A percentile compares a stretch with the other conserved stretches of the same genome.
Evolutionary conservation across 139 green algal genomes (phyloP).

Genomic region (Haematococcus lacustris): DNA sequence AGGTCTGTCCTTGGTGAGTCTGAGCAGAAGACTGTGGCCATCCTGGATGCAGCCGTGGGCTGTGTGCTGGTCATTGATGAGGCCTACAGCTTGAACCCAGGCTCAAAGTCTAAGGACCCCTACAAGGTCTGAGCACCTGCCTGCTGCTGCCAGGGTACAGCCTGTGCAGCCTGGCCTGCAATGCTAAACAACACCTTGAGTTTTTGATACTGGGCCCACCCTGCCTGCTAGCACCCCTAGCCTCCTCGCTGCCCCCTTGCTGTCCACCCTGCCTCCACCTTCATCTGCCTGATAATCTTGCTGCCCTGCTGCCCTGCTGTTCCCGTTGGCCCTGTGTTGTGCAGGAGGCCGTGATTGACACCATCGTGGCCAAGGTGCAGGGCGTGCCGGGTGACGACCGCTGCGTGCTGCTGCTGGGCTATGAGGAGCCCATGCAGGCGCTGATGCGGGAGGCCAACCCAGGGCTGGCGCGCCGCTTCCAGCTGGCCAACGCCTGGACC

Average conservation of each 20-base stretch:
- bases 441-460: slow-evolving; percentile 45
- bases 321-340: too few relatives aligned
- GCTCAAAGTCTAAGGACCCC: slow-evolving; percentile 7
- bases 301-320: too few relatives aligned
- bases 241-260: too few relatives aligned
- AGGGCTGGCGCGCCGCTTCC: slow-evolving; percentile 39
- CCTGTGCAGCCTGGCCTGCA: too few relatives aligned
- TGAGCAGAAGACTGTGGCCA: slow-evolving; percentile 36
- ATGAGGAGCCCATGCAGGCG: slow-evolving; percentile 33
- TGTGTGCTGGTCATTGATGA: slow-evolving; percentile 53
- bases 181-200: too few relatives aligned
- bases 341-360: slow-evolving; percentile 37
- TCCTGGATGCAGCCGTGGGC: slow-evolving; percentile 32
- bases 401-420: slow-evolving; percentile 49
- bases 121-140: too few relatives aligned
- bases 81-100: slow-evolving; percentile 30
- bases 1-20: slow-evolving; percentile 27
- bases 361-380: slow-evolving; percentile 45
- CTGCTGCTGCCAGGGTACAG: too few relatives aligned
- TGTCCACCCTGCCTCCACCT: too few relatives aligned
- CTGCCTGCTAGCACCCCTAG: too few relatives aligned
- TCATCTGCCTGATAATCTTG: too few relatives aligned
- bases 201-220: too few relatives aligned
- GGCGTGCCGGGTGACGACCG: slow-evolving; percentile 43
- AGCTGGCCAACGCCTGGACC: slow-evolving; percentile 10